Conservation (phyloP, 73 alveolate genomes). For the Paramecium sonneborni region DNA sequence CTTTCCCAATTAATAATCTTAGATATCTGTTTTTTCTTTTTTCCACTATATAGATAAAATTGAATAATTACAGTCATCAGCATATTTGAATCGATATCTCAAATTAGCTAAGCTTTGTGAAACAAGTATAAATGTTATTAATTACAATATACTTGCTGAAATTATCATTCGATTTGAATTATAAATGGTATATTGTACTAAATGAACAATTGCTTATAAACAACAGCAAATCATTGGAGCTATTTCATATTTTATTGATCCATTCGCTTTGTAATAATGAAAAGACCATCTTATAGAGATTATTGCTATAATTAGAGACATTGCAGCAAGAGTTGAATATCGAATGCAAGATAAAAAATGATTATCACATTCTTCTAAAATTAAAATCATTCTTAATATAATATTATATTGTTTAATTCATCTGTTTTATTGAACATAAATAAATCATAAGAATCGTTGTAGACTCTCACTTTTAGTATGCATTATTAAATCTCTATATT, state of each 20-base stretch:
- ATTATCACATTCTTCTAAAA: neutral
- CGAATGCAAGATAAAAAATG: neutral
- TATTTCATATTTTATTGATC: neutral
- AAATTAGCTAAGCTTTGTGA: neutral
- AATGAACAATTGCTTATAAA: neutral
- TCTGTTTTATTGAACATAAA: neutral
- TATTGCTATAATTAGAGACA: neutral
- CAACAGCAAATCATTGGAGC: constrained; percentile 30
- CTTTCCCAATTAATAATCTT: neutral
- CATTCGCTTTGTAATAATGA: neutral
- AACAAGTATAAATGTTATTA: neutral
- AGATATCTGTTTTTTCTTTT: neutral
- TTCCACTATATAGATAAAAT: neutral
- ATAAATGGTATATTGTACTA: neutral
- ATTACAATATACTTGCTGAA: neutral
- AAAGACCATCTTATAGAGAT: neutral
- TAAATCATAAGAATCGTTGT: neutral
- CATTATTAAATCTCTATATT: neutral
- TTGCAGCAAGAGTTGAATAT: neutral
- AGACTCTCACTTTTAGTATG: neutral
- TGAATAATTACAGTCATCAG: constrained; percentile 6
- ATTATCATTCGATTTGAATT: neutral
- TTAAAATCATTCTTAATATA: constrained; percentile 18
- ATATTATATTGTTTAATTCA: neutral
- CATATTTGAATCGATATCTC: constrained; percentile 10